Conservation (phyloP, 2,329 filamentous ascomycete species). For the Emmonsiellopsis sp. region DNA sequence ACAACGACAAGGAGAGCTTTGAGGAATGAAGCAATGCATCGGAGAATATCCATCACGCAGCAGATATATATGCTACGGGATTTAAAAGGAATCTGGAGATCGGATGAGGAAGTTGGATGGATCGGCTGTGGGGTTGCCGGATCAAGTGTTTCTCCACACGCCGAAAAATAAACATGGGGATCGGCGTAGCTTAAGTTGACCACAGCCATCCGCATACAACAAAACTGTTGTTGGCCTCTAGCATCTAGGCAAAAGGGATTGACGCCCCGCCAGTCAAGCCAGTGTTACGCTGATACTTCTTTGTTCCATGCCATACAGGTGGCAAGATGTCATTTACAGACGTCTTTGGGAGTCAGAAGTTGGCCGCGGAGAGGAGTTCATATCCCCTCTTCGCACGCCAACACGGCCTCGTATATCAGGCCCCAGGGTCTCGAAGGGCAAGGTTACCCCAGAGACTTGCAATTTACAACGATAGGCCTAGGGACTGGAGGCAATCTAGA, state of each 20-base stretch:
- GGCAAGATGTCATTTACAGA: not conserved
- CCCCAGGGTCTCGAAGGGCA: not conserved
- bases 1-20: not conserved
- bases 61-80: not conserved
- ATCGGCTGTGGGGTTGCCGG: not conserved
- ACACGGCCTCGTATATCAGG: not conserved
- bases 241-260: not conserved
- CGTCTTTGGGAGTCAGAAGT: not conserved
- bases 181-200: not conserved
- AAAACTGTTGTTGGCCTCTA: not conserved
- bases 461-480: not conserved
- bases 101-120: not conserved
- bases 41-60: not conserved
- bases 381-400: not conserved
- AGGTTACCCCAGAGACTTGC: not conserved
- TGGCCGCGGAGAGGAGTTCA: no score
- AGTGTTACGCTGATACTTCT: not conserved
- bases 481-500: not conserved
- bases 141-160: not conserved
- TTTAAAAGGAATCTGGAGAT: not conserved
- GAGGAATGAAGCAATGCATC: not conserved
- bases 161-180: not conserved
- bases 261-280: not conserved
- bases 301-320: not conserved
- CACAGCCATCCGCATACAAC: not conserved